Evolutionary conservation across 2,329 filamentous ascomycete genomes (phyloP).

Genomic region (Rosellinia necatrix): DNA sequence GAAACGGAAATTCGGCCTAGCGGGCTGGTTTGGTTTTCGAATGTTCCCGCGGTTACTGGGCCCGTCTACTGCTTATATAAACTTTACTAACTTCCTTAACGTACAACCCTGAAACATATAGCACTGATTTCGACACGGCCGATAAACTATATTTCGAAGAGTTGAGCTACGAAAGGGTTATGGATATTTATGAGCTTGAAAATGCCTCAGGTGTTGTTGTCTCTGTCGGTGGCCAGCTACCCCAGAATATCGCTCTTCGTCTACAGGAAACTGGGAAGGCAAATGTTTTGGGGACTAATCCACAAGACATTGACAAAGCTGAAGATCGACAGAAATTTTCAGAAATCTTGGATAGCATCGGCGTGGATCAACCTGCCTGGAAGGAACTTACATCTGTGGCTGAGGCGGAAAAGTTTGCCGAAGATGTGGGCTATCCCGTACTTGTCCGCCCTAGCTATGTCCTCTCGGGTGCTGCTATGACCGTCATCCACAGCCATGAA

Average conservation of each 20-base stretch:
- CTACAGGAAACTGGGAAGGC: constrained; percentile 90
- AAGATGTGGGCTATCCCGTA: constrained; percentile 88
- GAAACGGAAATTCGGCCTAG: too few species aligned
- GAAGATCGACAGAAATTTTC: constrained; percentile 99
- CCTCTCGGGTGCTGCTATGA: constrained; percentile 97
- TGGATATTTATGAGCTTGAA: constrained; percentile 98
- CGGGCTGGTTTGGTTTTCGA: not conserved
- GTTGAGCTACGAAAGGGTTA: constrained; percentile 93
- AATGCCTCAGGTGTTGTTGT: constrained; percentile 85
- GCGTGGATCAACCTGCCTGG: constrained; percentile 96
- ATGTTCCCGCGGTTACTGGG: too few species aligned
- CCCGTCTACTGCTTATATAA: not conserved
- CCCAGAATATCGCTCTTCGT: constrained; percentile 95
- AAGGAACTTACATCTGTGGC: constrained; percentile 91
- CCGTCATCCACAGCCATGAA: constrained; percentile 83
- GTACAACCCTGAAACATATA: constrained; percentile 64
- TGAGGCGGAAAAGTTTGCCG: constrained; percentile 85
- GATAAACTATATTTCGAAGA: constrained; percentile 98
- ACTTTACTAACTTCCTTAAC: constrained; percentile 10
- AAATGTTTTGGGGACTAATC: constrained; percentile 89
- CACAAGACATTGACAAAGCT: constrained; percentile 93
- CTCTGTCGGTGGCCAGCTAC: constrained; percentile 92
- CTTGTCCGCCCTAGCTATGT: constrained; percentile 95
- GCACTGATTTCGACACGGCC: constrained; percentile 85
- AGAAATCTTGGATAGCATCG: constrained; percentile 93